These are phyloP conservation scores for Penicillium verhagenii DNA, from an alignment of 495 filamentous ascomycete genomes.

Conservation along the genomic window DNA sequence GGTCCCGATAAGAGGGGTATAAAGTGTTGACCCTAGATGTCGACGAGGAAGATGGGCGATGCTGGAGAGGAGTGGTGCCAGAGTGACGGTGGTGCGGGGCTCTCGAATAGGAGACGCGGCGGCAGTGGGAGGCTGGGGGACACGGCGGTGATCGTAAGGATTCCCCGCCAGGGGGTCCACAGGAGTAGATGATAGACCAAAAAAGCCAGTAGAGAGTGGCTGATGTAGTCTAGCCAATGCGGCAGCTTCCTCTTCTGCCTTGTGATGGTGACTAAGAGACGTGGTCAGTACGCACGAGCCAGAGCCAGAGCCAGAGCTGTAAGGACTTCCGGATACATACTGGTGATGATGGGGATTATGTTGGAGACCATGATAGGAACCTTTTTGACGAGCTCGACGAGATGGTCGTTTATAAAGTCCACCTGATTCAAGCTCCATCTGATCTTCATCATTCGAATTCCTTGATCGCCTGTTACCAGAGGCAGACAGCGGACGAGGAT, in stretches of 20 bases:
- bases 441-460: constrained; percentile 56
- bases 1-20: constrained; percentile 48
- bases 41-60: constrained; percentile 67
- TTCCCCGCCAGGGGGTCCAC: constrained; percentile 38
- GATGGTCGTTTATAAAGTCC: constrained; percentile 54
- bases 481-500: constrained; percentile 49
- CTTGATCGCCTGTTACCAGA: constrained; percentile 53
- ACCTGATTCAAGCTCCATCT: constrained; percentile 59
- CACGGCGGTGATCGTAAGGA: constrained; percentile 54
- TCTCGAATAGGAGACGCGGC: constrained; percentile 54
- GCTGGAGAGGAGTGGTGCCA: constrained; percentile 64
- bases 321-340: constrained; percentile 40
- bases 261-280: constrained; percentile 64
- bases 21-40: constrained; percentile 77
- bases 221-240: constrained; percentile 37
- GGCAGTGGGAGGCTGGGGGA: constrained; percentile 32
- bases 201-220: constrained; percentile 29
- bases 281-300: background rate
- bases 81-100: constrained; percentile 60
- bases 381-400: constrained; percentile 52
- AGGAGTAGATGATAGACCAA: constrained; percentile 37
- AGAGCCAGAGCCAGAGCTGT: background rate
- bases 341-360: constrained; percentile 60
- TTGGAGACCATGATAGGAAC: constrained; percentile 56
- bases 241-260: constrained; percentile 61